A percentile compares a stretch with the other conserved stretches of the same genome.
Evolutionary conservation across 2,329 filamentous ascomycete species (phyloP).

Genomic region (Didymella arachidicola): DNA sequence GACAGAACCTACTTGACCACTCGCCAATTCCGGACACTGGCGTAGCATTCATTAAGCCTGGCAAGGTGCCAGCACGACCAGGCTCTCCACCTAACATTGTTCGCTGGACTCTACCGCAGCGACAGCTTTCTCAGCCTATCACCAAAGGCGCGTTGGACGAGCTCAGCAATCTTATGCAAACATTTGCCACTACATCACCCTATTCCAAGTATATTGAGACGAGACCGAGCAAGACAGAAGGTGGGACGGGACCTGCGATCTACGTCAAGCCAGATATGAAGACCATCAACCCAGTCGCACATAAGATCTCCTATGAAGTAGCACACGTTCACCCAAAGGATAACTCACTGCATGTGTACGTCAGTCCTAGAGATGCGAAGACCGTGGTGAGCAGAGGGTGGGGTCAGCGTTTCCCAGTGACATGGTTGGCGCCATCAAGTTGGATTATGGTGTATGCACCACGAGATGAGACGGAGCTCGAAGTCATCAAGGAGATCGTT

Average conservation of each 20-base stretch:
- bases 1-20: slow-evolving; percentile 36
- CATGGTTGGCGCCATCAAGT: slow-evolving; percentile 41
- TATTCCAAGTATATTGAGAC: slow-evolving; percentile 33
- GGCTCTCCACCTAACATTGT: slow-evolving; percentile 33
- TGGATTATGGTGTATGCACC: slow-evolving; percentile 79
- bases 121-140: slow-evolving; percentile 34
- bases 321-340: slow-evolving; percentile 78
- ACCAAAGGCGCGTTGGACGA: slow-evolving; percentile 28
- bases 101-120: slow-evolving; percentile 45
- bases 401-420: slow-evolving; percentile 69
- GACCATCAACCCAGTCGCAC: slow-evolving; percentile 38
- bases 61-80: slow-evolving; percentile 29
- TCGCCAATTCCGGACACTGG: slow-evolving; percentile 37
- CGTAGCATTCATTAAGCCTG: slow-evolving; percentile 34
- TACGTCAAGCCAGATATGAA: slow-evolving; percentile 38
- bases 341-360: slow-evolving; percentile 77
- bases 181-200: slow-evolving; percentile 28
- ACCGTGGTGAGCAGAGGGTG: slow-evolving; percentile 76
- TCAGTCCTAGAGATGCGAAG: slow-evolving; percentile 78
- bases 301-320: slow-evolving; percentile 44
- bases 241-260: slow-evolving; percentile 43
- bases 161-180: slow-evolving; percentile 34
- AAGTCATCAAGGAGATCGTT: slow-evolving; percentile 72
- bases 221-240: slow-evolving; percentile 40
- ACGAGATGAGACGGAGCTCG: slow-evolving; percentile 71